Conservation (phyloP, 805 yeast species). For the Myxozyma nipponensis region DNA sequence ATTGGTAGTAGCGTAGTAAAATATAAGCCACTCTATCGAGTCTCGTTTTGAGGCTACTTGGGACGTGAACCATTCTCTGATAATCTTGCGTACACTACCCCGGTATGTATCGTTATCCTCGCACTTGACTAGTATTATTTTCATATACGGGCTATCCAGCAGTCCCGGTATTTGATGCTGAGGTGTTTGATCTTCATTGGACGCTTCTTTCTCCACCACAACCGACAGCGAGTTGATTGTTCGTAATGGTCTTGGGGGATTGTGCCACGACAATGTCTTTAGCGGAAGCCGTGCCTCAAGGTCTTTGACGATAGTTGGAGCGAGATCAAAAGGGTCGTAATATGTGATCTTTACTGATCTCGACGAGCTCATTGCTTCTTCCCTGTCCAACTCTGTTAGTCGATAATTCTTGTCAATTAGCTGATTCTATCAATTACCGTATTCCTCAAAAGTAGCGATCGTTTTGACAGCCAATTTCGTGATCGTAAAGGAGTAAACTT, state of each 20-base stretch:
- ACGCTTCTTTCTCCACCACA: slow-evolving; percentile 55
- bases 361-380: slow-evolving; percentile 6
- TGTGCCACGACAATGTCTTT: slow-evolving; percentile 68
- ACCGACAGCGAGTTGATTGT: slow-evolving; percentile 61
- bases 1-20: slow-evolving; percentile 47
- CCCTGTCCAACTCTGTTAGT: too few relatives aligned
- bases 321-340: slow-evolving; percentile 71
- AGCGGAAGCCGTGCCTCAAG: slow-evolving; percentile 43
- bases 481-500: too few relatives aligned
- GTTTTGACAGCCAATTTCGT: too few relatives aligned
- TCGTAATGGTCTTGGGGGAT: slow-evolving; percentile 50
- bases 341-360: slow-evolving; percentile 46
- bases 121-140: slow-evolving; percentile 65
- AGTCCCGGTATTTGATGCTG: slow-evolving; percentile 42
- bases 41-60: slow-evolving; percentile 40
- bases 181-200: slow-evolving; percentile 33
- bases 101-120: slow-evolving; percentile 71
- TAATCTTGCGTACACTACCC: slow-evolving; percentile 72
- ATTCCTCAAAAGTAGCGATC: too few relatives aligned
- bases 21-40: slow-evolving; percentile 59
- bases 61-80: slow-evolving; percentile 70
- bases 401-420: too few relatives aligned
- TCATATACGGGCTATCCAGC: slow-evolving; percentile 52
- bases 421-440: too few relatives aligned
- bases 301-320: slow-evolving; percentile 40